Evolutionary conservation across 441 rosid genomes (phyloP).

Genomic region (Croton laevigatus): DNA sequence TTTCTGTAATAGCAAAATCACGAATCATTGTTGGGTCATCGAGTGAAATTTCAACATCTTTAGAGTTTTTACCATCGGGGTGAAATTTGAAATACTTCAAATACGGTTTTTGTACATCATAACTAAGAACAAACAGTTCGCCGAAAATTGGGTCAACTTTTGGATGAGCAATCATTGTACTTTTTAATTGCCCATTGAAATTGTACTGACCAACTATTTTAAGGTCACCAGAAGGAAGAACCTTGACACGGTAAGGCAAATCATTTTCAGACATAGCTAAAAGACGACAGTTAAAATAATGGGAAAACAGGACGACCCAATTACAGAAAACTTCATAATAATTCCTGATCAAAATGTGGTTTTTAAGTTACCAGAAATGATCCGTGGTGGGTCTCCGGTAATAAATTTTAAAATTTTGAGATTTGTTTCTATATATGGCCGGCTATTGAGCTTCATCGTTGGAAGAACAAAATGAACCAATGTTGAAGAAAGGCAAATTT

Average conservation of each 20-base stretch:
- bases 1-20: conserved; percentile 76
- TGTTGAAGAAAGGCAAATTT: no score
- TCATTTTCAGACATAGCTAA: conserved; percentile 88
- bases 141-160: conserved; percentile 60
- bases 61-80: conserved; percentile 47
- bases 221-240: conserved; percentile 61
- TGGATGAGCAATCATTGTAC: conserved; percentile 86
- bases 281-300: conserved; percentile 55
- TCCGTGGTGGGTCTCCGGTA: no score
- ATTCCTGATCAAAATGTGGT: no score
- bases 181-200: conserved; percentile 52
- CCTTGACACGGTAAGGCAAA: conserved; percentile 58
- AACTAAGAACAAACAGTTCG: conserved; percentile 63
- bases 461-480: no score
- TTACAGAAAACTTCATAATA: no score
- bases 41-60: conserved; percentile 59
- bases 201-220: conserved; percentile 59
- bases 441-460: no score
- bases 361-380: no score
- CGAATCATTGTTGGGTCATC: conserved; percentile 74
- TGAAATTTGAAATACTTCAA: conserved; percentile 59
- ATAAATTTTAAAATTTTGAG: no score
- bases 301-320: no score
- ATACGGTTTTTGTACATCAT: conserved; percentile 61
- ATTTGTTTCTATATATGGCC: no score